Evolutionary conservation across 495 filamentous ascomycete species (phyloP), one percentile per base, ranked within the genome.

Genomic region (Penicillium taxi): DNA sequence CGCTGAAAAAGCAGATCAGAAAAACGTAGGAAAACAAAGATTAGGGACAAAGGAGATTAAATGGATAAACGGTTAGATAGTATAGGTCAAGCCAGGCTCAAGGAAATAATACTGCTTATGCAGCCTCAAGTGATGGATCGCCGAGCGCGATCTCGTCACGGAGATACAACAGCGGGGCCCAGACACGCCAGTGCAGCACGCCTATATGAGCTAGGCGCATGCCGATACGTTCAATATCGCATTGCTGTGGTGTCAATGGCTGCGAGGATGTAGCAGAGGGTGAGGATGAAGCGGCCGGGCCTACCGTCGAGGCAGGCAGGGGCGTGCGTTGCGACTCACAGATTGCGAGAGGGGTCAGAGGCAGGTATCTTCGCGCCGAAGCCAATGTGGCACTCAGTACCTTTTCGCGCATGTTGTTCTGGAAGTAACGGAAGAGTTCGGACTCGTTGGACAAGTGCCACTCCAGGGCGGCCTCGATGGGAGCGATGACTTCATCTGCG

Each of bases 171-270:
- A 85, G 58, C 20, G 78, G 77, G 5, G 75, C 80, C 87, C 87
- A 95, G 2, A 93, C 80, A 32, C 81, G 70, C 87, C 87, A 95
- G 56, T 95, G 86, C 15, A 94, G 59, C 13, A 87, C 70, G 6
- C 78, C 76, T 26, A 95, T 74, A 47, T 93, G 88, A 8, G 86
- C 78, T 25, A 91, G 64, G 19, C 82, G 77, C 39, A 74, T 77
- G 2, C 82, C 76, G 49, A 90, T 75, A 35, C 85, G 77, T 29
- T 76, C 72, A 12, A 84, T 57, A 35, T 75, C 74, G 17, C 61
- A 68, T 26, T 66, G 52, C 13, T 60, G 61, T 2, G 53, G 54
- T 21, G 51, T 46, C 22, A 38, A 26, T 12, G 32, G 9, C 21
- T 41, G 54, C 25, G 19, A 26, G 1, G 37, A 35, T 17, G 37